These are phyloP conservation scores for Vigna angularis DNA, from an alignment of 306 rosid species.

Conservation along the genomic window DNA sequence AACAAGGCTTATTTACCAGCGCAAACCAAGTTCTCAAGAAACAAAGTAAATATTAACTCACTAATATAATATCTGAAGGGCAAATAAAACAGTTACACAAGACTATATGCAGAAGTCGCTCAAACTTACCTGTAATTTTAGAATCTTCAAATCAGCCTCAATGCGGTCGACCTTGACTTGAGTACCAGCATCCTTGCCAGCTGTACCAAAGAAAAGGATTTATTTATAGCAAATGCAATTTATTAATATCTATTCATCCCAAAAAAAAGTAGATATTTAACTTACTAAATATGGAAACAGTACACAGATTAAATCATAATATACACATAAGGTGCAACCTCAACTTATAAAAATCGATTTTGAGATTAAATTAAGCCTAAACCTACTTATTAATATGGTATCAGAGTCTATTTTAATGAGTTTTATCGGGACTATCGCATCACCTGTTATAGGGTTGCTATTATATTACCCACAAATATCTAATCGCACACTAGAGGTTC, in stretches of 20 bases:
- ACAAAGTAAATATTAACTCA: constrained; percentile 12
- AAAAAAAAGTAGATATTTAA: not conserved
- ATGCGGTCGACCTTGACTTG: constrained; percentile 77
- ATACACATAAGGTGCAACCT: too few species aligned
- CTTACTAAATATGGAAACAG: not conserved
- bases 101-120: constrained; percentile 10
- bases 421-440: too few species aligned
- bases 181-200: constrained; percentile 66
- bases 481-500: too few species aligned
- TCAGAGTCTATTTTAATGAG: too few species aligned
- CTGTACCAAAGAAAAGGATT: constrained; percentile 40
- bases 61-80: not conserved
- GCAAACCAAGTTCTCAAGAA: constrained; percentile 29
- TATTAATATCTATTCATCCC: not conserved
- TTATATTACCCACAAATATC: too few species aligned
- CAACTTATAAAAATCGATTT: too few species aligned
- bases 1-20: constrained; percentile 27
- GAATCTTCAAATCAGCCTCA: constrained; percentile 93
- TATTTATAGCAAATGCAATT: constrained; percentile 36
- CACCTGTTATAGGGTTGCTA: too few species aligned
- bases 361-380: too few species aligned
- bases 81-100: constrained; percentile 20
- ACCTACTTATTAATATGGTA: too few species aligned
- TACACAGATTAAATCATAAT: too few species aligned
- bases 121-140: constrained; percentile 76